These are phyloP conservation scores for Evansstolkia leycettana DNA, from an alignment of 495 filamentous ascomycete species.

Conservation along the genomic window DNA sequence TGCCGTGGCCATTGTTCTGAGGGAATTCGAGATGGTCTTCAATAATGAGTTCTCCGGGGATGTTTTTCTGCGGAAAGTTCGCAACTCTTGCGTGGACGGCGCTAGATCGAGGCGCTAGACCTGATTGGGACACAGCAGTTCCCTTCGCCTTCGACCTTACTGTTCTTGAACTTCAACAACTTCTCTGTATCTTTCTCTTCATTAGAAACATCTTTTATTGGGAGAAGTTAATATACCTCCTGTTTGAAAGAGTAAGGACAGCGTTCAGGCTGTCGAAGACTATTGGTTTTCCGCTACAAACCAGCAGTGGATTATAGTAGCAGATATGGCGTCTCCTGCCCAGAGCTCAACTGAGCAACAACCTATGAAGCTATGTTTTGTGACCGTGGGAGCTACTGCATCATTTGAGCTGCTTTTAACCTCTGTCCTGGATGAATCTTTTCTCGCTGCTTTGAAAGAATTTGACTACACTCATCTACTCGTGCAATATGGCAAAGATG, in stretches of 20 bases:
- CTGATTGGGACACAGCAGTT: slow-evolving; percentile 4
- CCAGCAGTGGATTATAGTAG: neutral
- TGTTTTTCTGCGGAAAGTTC: slow-evolving; percentile 13
- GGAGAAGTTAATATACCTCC: too few species aligned
- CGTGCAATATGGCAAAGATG: slow-evolving; percentile 65
- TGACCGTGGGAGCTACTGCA: slow-evolving; percentile 88
- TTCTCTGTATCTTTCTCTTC: neutral
- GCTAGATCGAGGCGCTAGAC: slow-evolving; percentile 9
- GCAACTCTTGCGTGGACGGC: neutral
- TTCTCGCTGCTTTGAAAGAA: slow-evolving; percentile 42
- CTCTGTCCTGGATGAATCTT: slow-evolving; percentile 46
- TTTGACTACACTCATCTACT: slow-evolving; percentile 52
- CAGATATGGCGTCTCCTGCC: slow-evolving; percentile 2
- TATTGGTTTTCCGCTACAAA: neutral
- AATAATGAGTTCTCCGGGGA: slow-evolving; percentile 1
- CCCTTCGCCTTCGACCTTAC: too few species aligned
- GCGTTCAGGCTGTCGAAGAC: too few species aligned
- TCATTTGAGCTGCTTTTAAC: slow-evolving; percentile 60
- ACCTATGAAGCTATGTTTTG: slow-evolving; percentile 49
- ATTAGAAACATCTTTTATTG: neutral
- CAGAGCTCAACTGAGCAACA: too few species aligned
- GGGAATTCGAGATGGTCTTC: slow-evolving; percentile 2
- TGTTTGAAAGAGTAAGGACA: too few species aligned
- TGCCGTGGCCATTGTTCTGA: slow-evolving; percentile 27
- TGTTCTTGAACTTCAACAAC: too few species aligned